These are phyloP conservation scores for Syncephalastrum racemosum DNA, from an alignment of 371 early-diverging fungal genomes.

Conservation along the genomic window DNA sequence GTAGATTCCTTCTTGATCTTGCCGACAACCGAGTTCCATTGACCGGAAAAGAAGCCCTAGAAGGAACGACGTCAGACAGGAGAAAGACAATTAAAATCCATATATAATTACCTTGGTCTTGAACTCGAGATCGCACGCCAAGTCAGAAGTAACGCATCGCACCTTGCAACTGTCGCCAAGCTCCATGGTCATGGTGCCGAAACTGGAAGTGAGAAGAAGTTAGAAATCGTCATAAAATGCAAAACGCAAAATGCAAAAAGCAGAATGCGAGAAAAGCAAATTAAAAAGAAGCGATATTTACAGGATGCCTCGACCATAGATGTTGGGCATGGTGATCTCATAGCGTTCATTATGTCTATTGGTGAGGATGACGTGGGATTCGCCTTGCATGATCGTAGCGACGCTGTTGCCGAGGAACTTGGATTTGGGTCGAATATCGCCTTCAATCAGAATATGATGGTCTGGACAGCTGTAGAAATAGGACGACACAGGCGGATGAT, in stretches of 20 bases:
- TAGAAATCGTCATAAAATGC: conserved; percentile 14
- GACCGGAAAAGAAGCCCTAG: conserved; percentile 81
- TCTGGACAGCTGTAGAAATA: conserved; percentile 84
- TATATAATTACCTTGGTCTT: conserved; percentile 76
- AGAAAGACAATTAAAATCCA: background rate
- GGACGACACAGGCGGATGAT: conserved; percentile 92
- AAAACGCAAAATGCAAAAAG: background rate
- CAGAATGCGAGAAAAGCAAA: background rate
- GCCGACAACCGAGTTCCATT: conserved; percentile 81
- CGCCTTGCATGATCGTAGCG: conserved; percentile 88
- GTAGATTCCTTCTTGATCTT: conserved; percentile 81
- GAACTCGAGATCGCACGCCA: conserved; percentile 86
- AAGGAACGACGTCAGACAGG: background rate
- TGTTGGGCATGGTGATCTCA: conserved; percentile 83
- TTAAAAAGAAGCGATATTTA: conserved; percentile 20
- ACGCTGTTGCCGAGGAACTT: conserved; percentile 93
- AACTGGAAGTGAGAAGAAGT: conserved; percentile 5
- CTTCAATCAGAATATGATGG: conserved; percentile 73
- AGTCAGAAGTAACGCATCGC: conserved; percentile 72
- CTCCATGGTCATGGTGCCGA: conserved; percentile 95
- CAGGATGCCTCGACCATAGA: conserved; percentile 88
- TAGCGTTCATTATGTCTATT: conserved; percentile 76
- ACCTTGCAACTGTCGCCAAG: conserved; percentile 84
- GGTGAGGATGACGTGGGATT: conserved; percentile 61
- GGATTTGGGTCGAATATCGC: conserved; percentile 88